Percentiles rank a stretch among this genome's conserved stretches.
Conservation (phyloP, 2,329 filamentous ascomycete genomes). For the Lecanoromycetidae sp. region DNA sequence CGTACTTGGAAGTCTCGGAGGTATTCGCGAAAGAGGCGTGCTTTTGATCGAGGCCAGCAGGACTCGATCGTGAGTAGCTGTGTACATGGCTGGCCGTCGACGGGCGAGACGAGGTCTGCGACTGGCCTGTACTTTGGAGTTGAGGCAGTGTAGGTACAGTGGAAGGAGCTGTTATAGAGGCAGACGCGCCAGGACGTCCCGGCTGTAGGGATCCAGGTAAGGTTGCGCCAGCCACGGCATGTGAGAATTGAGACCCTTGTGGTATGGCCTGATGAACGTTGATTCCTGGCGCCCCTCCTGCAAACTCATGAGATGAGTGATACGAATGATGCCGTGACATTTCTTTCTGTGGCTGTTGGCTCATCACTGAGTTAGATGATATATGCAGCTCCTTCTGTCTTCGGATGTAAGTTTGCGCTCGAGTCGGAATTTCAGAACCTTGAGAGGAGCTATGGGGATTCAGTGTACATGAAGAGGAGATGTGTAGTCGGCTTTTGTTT, state of each 20-base stretch:
- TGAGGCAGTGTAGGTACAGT: slow-evolving; percentile 46
- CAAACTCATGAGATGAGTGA: slow-evolving; percentile 39
- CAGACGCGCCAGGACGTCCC: slow-evolving; percentile 41
- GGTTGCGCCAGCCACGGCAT: slow-evolving; percentile 25
- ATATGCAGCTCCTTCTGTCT: slow-evolving; percentile 47
- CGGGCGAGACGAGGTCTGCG: slow-evolving; percentile 50
- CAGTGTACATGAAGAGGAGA: slow-evolving; percentile 20
- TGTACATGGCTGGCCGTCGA: slow-evolving; percentile 55
- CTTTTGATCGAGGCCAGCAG: slow-evolving; percentile 49
- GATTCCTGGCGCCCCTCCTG: slow-evolving; percentile 41
- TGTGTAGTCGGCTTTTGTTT: slow-evolving; percentile 1
- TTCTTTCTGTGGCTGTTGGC: slow-evolving; percentile 30
- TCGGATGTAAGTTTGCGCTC: slow-evolving; percentile 35
- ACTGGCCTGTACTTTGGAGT: slow-evolving; percentile 32
- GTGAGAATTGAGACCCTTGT: slow-evolving; percentile 35
- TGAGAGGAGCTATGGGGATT: slow-evolving; percentile 37
- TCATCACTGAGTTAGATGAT: slow-evolving; percentile 30
- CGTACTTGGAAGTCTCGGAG: slow-evolving; percentile 55
- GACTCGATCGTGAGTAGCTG: slow-evolving; percentile 75
- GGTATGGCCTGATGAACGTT: slow-evolving; percentile 48
- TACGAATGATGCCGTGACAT: slow-evolving; percentile 34
- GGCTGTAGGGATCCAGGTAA: slow-evolving; percentile 52
- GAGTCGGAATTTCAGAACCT: slow-evolving; percentile 40
- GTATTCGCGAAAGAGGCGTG: slow-evolving; percentile 54
- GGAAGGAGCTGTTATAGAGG: slow-evolving; percentile 45